These are phyloP conservation scores for Aspergillus baeticus DNA, from an alignment of 495 filamentous ascomycete species.

Conservation along the genomic window DNA sequence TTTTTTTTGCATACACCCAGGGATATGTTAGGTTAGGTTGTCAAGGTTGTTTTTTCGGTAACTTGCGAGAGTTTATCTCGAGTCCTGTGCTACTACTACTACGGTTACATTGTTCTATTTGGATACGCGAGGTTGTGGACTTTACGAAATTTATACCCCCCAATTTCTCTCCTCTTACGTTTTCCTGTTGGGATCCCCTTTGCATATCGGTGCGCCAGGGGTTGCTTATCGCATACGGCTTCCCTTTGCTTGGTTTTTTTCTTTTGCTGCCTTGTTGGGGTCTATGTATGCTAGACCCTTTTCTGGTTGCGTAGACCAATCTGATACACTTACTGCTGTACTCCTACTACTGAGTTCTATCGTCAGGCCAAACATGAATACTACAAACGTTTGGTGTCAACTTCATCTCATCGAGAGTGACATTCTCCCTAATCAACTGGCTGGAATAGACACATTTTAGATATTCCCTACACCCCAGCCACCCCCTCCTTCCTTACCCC, in stretches of 20 bases:
- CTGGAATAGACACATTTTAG: no score
- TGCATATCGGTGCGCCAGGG: not conserved
- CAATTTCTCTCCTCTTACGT: not conserved
- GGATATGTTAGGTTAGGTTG: not conserved
- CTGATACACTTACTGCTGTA: no score
- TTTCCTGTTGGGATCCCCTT: not conserved
- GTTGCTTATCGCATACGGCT: not conserved
- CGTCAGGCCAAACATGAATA: no score
- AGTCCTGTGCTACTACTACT: not conserved
- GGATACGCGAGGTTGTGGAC: not conserved
- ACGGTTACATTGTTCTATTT: not conserved
- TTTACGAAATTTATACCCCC: constrained; percentile 3
- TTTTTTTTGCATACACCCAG: not conserved
- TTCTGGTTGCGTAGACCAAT: no score
- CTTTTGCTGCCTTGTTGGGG: not conserved
- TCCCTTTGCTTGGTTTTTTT: not conserved
- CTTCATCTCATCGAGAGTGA: no score
- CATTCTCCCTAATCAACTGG: no score
- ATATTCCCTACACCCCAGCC: not conserved
- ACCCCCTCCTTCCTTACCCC: no score
- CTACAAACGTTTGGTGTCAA: no score
- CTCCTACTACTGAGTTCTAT: no score
- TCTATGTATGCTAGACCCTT: not conserved
- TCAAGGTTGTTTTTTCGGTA: not conserved
- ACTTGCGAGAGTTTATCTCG: not conserved